A percentile compares a stretch with the other conserved stretches of the same genome.
phyloP scores from a whole-genome alignment of 2,329 filamentous ascomycete genomes.

The Blumeriella jaapii region DNA sequence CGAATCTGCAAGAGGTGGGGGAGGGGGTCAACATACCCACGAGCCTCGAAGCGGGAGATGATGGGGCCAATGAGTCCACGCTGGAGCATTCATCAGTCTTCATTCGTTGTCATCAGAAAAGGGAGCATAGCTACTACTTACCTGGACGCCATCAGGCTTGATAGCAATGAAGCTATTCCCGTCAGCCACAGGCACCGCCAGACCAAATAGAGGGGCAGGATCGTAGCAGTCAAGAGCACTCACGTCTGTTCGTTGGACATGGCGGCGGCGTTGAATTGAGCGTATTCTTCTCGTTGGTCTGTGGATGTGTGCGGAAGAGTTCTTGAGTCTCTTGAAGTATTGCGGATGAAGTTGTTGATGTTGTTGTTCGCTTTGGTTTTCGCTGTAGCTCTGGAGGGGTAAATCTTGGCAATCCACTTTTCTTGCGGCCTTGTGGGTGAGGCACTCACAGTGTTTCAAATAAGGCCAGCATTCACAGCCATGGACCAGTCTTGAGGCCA shows the following conservation, averaged over 20 bases:
- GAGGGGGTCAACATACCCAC: constrained; percentile 51
- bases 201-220: constrained; percentile 2
- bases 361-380: constrained; percentile 18
- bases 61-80: constrained; percentile 97
- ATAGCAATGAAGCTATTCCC: constrained; percentile 89
- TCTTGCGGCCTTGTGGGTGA: neutral
- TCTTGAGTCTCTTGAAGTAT: constrained; percentile 37
- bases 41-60: constrained; percentile 95
- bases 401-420: constrained; percentile 3
- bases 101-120: neutral
- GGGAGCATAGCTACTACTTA: constrained; percentile 40
- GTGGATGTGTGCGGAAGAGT: constrained; percentile 29
- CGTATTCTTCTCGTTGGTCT: constrained; percentile 26
- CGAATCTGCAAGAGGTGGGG: neutral
- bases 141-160: constrained; percentile 99
- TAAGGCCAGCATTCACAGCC: too few species aligned
- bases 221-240: too few species aligned
- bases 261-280: constrained; percentile 32
- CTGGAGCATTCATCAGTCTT: constrained; percentile 36
- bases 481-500: neutral
- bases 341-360: constrained; percentile 32
- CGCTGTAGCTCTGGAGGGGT: constrained; percentile 10
- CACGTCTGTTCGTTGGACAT: constrained; percentile 85
- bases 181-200: constrained; percentile 26
- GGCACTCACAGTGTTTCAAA: too few species aligned